A percentile compares a stretch with the other conserved stretches of the same genome.
Conservation (phyloP, 345 rosid species). For the Iberis pinnata region DNA sequence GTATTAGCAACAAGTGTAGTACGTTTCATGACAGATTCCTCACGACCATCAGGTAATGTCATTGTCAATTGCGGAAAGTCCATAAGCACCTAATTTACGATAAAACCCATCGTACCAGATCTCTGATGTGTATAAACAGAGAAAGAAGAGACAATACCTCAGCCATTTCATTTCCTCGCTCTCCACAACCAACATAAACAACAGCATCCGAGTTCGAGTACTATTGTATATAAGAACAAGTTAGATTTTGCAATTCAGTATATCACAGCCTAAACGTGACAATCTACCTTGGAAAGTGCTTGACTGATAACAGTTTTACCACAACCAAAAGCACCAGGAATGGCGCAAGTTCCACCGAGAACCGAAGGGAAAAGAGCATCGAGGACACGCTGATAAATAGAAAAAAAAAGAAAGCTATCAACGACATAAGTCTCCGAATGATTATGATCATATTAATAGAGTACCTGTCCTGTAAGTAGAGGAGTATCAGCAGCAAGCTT, state of each 20-base stretch:
- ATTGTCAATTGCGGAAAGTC: conserved; percentile 99
- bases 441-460: not conserved
- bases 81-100: conserved; percentile 81
- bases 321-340: conserved; percentile 99
- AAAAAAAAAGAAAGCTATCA: conserved; percentile 29
- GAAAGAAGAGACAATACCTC: conserved; percentile 50
- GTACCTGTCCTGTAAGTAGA: conserved; percentile 89
- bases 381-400: conserved; percentile 78
- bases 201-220: conserved; percentile 98
- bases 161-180: conserved; percentile 99
- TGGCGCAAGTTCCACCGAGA: conserved; percentile 99
- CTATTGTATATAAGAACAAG: conserved; percentile 41
- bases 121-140: not conserved
- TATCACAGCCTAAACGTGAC: conserved; percentile 5
- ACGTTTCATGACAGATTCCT: conserved; percentile 99
- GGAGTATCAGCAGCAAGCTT: conserved; percentile 99
- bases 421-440: not conserved
- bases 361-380: conserved; percentile 99
- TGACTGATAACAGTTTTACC: conserved; percentile 99
- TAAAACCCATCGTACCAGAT: conserved; percentile 12
- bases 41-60: conserved; percentile 99
- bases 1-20: conserved; percentile 98
- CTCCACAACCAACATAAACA: conserved; percentile 99
- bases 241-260: conserved; percentile 6
- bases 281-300: conserved; percentile 93